phyloP scores from a whole-genome alignment of 768 basidiomycete species.

The Ephemerocybe angulata region DNA sequence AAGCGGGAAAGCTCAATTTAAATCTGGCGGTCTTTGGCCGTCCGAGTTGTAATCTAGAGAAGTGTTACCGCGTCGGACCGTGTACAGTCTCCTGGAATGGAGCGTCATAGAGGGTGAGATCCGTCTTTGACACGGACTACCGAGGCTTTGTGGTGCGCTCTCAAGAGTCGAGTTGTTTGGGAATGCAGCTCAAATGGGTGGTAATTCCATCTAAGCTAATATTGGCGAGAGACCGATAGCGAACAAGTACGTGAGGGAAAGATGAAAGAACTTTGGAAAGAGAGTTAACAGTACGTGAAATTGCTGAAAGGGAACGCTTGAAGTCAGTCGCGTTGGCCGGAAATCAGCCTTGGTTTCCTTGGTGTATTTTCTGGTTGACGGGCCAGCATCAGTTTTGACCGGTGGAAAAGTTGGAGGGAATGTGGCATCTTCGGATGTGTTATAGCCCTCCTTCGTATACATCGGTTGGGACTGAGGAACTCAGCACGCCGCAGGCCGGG shows the following conservation, averaged over 20 bases:
- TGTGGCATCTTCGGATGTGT: slow-evolving; percentile 65
- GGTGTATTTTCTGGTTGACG: slow-evolving; percentile 53
- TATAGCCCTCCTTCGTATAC: slow-evolving; percentile 59
- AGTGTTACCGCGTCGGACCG: slow-evolving; percentile 64
- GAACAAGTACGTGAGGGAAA: slow-evolving; percentile 83
- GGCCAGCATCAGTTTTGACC: slow-evolving; percentile 68
- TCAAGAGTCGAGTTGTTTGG: slow-evolving; percentile 83
- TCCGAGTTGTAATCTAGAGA: slow-evolving; percentile 81
- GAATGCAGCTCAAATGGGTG: slow-evolving; percentile 82
- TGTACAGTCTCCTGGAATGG: slow-evolving; percentile 78
- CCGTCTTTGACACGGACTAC: slow-evolving; percentile 49
- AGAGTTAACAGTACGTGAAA: slow-evolving; percentile 81
- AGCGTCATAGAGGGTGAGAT: slow-evolving; percentile 77
- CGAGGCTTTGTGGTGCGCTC: slow-evolving; percentile 65
- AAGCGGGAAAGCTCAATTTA: slow-evolving; percentile 82
- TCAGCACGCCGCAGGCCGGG: slow-evolving; percentile 57
- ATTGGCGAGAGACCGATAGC: slow-evolving; percentile 79
- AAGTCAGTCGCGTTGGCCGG: slow-evolving; percentile 60
- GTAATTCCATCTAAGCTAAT: slow-evolving; percentile 85
- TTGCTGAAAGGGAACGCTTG: slow-evolving; percentile 76
- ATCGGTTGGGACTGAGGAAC: slow-evolving; percentile 56
- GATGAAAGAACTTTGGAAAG: slow-evolving; percentile 80
- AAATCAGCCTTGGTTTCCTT: slow-evolving; percentile 52
- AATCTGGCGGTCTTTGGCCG: slow-evolving; percentile 62
- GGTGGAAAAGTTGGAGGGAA: slow-evolving; percentile 56